Base-by-base conservation (phyloP, 2,329 filamentous ascomycete species). In the Ophidiomyces ophidiicola region DNA sequence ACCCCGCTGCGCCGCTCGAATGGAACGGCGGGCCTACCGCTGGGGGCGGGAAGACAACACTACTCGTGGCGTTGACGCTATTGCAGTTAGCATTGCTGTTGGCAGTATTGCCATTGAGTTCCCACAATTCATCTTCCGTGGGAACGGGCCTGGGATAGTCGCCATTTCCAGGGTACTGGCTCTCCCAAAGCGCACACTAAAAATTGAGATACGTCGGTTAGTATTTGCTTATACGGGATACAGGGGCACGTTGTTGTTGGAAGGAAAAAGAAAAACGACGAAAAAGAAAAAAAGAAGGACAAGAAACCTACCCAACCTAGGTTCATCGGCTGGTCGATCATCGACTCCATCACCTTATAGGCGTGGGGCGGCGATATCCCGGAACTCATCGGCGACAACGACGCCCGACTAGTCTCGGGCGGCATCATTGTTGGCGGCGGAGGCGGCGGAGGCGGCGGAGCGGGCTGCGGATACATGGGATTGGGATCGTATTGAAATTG, bases 291-390 rank as follows among this genome's bases (percentile, higher is more conserved):
- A 15, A 18, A 36, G 6, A 10, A 20, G 18, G 25, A 32, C 6
- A 30, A 31, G 5, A 30, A 15, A 26, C 33, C 32, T 23, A 42
- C 39, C 39, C 39, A 42, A 19, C 35, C 39, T 28, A 28, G 7
- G 11, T 36, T 12, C 10, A 32, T 12, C 30, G 39, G 39, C 28
- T 12, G 28, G 28, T 28, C 26, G 3, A 32, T 25, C 28, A 42
- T 42, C 6, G 19, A 20, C 24, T 42, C 39, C 29, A 36, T 26
- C 20, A 42, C 20, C n/a, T 28, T 37, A 17, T 34, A 41, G 10
- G 33, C 33, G n/a, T 32, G 23, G 12, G 20, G 14, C 5, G 29
- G 6, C 30, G 39, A 37, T n/a, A 42, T 32, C 20, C 24, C 39
- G 14, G 23, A 18, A 8, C n/a, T 24, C 25, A 37, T 31, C 12